A percentile compares a stretch with the other conserved stretches of the same genome.
Evolutionary conservation across 108 stramenopile genomes (phyloP).

Genomic region (Fistulifera solaris): DNA sequence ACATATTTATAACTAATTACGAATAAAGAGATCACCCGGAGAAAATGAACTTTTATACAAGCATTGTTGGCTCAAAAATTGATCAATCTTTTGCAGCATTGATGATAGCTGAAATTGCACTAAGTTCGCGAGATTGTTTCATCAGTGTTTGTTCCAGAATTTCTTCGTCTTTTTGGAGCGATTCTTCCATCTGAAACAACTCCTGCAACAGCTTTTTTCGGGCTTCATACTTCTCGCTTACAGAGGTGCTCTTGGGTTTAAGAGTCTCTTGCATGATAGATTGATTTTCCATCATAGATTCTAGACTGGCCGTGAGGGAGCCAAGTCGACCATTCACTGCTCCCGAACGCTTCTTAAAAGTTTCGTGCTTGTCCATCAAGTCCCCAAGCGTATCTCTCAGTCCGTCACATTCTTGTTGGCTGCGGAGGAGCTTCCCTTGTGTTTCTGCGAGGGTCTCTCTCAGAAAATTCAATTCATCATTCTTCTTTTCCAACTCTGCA

Average conservation of each 20-base stretch:
- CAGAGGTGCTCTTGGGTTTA: constrained; percentile 4
- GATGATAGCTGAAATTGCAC: constrained; percentile 40
- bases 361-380: constrained; percentile 34
- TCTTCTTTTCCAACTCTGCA: constrained; percentile 4
- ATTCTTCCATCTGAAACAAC: constrained; percentile 28
- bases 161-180: constrained; percentile 18
- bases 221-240: constrained; percentile 8
- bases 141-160: constrained; percentile 16
- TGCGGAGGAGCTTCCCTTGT: constrained; percentile 1
- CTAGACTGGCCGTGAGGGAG: constrained; percentile 29
- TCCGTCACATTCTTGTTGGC: constrained; percentile 27
- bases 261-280: constrained; percentile 16
- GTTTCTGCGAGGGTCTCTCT: constrained; percentile 8
- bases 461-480: constrained; percentile 14
- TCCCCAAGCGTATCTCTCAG: constrained; percentile 38
- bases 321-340: constrained; percentile 35
- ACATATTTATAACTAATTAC: too few relatives aligned
- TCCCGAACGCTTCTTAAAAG: constrained; percentile 22
- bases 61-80: too few relatives aligned
- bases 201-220: constrained; percentile 28
- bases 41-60: too few relatives aligned
- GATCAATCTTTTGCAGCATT: constrained; percentile 18
- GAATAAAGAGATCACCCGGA: too few relatives aligned
- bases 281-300: constrained; percentile 42
- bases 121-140: constrained; percentile 38